Evolutionary conservation across 2,329 filamentous ascomycete genomes (phyloP).

Genomic region (Karstenula rhodostoma): DNA sequence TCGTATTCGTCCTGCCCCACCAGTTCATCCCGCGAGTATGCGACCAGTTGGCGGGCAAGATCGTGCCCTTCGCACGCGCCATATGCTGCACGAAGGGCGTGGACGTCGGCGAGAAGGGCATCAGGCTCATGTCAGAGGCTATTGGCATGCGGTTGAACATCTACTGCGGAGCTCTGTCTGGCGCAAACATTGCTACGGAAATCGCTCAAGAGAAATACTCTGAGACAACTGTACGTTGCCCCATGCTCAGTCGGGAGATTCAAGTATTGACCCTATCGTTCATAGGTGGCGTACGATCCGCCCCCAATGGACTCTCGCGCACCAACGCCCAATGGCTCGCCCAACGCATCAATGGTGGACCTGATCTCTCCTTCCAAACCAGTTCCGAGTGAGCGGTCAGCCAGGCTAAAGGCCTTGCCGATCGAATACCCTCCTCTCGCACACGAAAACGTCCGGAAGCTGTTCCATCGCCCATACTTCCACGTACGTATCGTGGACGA

Average conservation of each 20-base stretch:
- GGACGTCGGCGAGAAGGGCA: slow-evolving; percentile 84
- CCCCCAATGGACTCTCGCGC: slow-evolving; percentile 85
- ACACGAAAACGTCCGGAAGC: slow-evolving; percentile 79
- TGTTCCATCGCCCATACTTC: slow-evolving; percentile 98
- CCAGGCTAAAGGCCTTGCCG: slow-evolving; percentile 78
- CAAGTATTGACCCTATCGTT: background rate
- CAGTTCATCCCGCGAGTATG: slow-evolving; percentile 93
- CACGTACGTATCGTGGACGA: slow-evolving; percentile 93
- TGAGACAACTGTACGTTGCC: slow-evolving; percentile 74
- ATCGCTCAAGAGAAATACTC: slow-evolving; percentile 96
- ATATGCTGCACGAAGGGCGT: slow-evolving; percentile 99
- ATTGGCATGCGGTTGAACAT: slow-evolving; percentile 92
- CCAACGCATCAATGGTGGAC: slow-evolving; percentile 59
- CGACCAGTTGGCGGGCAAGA: slow-evolving; percentile 83
- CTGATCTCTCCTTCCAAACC: slow-evolving; percentile 61
- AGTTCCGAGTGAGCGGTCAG: slow-evolving; percentile 67
- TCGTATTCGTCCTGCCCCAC: slow-evolving; percentile 96
- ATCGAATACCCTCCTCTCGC: slow-evolving; percentile 85
- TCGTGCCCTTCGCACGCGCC: slow-evolving; percentile 88
- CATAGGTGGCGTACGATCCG: slow-evolving; percentile 84
- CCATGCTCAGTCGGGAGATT: background rate
- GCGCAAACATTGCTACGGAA: slow-evolving; percentile 95
- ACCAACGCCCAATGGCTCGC: slow-evolving; percentile 65
- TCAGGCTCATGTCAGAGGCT: slow-evolving; percentile 91
- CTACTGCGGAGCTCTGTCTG: slow-evolving; percentile 94